Evolutionary conservation across 2,329 filamentous ascomycete genomes (phyloP).

Genomic region (Blastomyces percursus): DNA sequence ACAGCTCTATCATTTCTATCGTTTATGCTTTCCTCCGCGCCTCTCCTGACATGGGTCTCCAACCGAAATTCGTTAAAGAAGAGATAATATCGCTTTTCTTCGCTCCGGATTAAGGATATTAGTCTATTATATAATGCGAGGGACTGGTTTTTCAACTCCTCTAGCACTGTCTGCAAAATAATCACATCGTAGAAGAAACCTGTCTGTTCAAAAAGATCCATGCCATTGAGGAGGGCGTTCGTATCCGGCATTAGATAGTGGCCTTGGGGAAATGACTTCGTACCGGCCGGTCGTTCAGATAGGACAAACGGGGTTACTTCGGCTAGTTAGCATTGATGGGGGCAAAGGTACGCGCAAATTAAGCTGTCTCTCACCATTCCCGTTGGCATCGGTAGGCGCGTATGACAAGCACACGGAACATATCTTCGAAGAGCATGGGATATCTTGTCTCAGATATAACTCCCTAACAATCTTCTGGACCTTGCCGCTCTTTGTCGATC

Average conservation of each 20-base stretch:
- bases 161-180: slow-evolving; percentile 87
- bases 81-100: slow-evolving; percentile 94
- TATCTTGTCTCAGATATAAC: slow-evolving; percentile 90
- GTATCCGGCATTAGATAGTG: slow-evolving; percentile 95
- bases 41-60: slow-evolving; percentile 74
- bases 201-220: slow-evolving; percentile 92
- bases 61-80: slow-evolving; percentile 98
- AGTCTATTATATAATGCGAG: slow-evolving; percentile 90
- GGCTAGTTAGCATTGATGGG: not conserved
- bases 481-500: slow-evolving; percentile 90
- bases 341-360: too few species aligned
- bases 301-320: slow-evolving; percentile 73
- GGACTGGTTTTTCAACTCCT: slow-evolving; percentile 89
- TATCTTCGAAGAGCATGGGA: slow-evolving; percentile 88
- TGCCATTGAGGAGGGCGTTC: slow-evolving; percentile 86
- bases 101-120: slow-evolving; percentile 80
- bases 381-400: slow-evolving; percentile 68
- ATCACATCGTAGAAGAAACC: slow-evolving; percentile 94
- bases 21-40: slow-evolving; percentile 76
- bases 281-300: slow-evolving; percentile 76
- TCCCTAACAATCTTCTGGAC: slow-evolving; percentile 98
- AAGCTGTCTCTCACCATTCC: slow-evolving; percentile 49
- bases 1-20: slow-evolving; percentile 93
- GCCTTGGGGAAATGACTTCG: slow-evolving; percentile 68
- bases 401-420: slow-evolving; percentile 64